Base-by-base conservation (phyloP, 768 basidiomycete species). In the Lactarius hatsudake region DNA sequence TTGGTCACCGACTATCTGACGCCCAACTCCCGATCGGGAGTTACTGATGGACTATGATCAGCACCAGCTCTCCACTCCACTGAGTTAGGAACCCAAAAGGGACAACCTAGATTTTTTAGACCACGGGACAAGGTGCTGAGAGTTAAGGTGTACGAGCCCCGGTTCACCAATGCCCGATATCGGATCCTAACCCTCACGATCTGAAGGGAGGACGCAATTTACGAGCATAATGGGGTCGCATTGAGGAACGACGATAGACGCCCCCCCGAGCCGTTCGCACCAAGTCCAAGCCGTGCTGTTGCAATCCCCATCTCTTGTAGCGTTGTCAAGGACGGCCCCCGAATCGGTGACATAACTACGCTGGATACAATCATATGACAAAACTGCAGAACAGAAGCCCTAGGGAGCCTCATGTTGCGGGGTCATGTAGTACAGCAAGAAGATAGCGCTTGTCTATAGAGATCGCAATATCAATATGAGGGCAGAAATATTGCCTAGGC, bases 401-500 rank as follows among this genome's bases (percentile, higher is more conserved):
- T 26, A 26, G 23, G 26, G 18, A 17, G 23, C 3, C 30, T 69
- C 59, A 71, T 56, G 70, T 70, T 15, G 70, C 66, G 4, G 91
- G 90, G 75, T 92, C 91, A 69, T 93, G 90, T 42, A 93, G 78
- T n/a, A 93, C 89, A 3, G 92, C 93, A 34, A 95, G 81, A 20
- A 95, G 78, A 78, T 89, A 94, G 71, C 85, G 83, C 63, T 90
- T 88, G 73, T 93, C 93, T 94, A 71, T 34, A 18, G 23, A 6
- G 23, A 20, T 56, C 26, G 26, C 10, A 42, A 51, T 56, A 18
- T 32, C 9, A 51, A 51, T 56, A 26, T 68, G 32, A 55, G 62
- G 55, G 38, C 17, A 59, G 36, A 40, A 15, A 42, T 36, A 18
- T 20, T 36, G 10, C 43, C 61, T 51, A 17, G 28, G 40, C 58